Evolutionary conservation across 768 basidiomycete genomes (phyloP).

Genomic region (Hygrophorus pudorinus): DNA sequence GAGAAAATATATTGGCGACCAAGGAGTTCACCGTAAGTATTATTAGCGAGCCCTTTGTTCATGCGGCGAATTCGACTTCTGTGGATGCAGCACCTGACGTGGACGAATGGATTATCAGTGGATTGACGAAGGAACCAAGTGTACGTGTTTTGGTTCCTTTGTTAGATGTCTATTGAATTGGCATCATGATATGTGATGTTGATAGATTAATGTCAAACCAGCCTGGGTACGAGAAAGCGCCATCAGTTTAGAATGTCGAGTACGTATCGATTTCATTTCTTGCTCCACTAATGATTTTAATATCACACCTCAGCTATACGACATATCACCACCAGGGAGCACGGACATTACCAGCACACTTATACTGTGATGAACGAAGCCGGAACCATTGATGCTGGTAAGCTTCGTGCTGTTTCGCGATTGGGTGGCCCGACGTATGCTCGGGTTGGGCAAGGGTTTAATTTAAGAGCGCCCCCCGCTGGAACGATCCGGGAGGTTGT

Average conservation of each 20-base stretch:
- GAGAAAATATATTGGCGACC: conserved; percentile 52
- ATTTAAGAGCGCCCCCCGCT: conserved; percentile 25
- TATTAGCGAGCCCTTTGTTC: conserved; percentile 55
- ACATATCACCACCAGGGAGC: conserved; percentile 30
- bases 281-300: conserved; percentile 1
- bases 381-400: conserved; percentile 35
- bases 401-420: conserved; percentile 40
- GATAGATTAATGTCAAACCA: conserved; percentile 38
- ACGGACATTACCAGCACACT: conserved; percentile 32
- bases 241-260: conserved; percentile 54
- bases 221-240: conserved; percentile 48
- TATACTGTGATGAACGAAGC: conserved; percentile 32
- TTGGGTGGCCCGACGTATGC: conserved; percentile 49
- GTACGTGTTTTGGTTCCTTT: conserved; percentile 23
- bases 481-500: conserved; percentile 22
- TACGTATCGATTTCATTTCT: conserved; percentile 18
- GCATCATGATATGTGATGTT: conserved; percentile 4
- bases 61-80: conserved; percentile 46
- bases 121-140: conserved; percentile 42
- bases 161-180: not conserved
- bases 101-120: conserved; percentile 54
- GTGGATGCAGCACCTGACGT: conserved; percentile 43
- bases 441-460: conserved; percentile 35
- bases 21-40: conserved; percentile 66
- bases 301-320: conserved; percentile 33